Evolutionary conservation across 106 monocot species (phyloP), one percentile per base, ranked within the genome.

Genomic region (Phalaenopsis aphrodite): DNA sequence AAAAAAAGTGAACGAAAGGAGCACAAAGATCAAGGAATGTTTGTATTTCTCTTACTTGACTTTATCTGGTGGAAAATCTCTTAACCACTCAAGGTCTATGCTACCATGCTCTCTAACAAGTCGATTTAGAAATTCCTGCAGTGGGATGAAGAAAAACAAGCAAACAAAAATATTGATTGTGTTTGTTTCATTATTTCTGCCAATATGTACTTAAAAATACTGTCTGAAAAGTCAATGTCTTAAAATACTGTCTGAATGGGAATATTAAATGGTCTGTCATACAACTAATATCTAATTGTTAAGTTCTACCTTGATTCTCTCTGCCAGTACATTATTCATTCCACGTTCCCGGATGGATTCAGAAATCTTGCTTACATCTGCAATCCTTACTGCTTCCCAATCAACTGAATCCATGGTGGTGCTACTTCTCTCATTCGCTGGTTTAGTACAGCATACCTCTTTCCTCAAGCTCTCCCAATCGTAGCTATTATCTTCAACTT

Each of bases 241-340:
- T 38, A 38, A 37, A 37, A 61, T 21, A 61, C n/a, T 4, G 21
- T n/a, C 19, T 21, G 1, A 61, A 19, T 61, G 21, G 3, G 12
- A 36, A 12, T 69, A 39, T 69, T 15, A 69, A 39, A 69, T 37
- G 5, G 5, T 24, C 10, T 38, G 1, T 39, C 69, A 69, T 39
- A 14, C 30, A 14, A 14, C 14, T 10, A 68, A 68, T 37, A 69
- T 15, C 15, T 39, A 68, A 17, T 61, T 65, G 23, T 16, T 12
- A 39, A 69, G 39, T 69, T 36, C 69, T 87, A 93, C 93, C 92
- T 94, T 88, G 19, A 96, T 94, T 67, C 96, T 23, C 75, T 85
- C 93, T 79, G 93, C 96, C 58, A 96, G 87, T 84, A 91, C 77
- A 56, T 96, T 94, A 75, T 96, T 96, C 93, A 93, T 93, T 82